Evolutionary conservation across 805 yeast genomes (phyloP).

Genomic region (Lipomyces yamanashiensis): DNA sequence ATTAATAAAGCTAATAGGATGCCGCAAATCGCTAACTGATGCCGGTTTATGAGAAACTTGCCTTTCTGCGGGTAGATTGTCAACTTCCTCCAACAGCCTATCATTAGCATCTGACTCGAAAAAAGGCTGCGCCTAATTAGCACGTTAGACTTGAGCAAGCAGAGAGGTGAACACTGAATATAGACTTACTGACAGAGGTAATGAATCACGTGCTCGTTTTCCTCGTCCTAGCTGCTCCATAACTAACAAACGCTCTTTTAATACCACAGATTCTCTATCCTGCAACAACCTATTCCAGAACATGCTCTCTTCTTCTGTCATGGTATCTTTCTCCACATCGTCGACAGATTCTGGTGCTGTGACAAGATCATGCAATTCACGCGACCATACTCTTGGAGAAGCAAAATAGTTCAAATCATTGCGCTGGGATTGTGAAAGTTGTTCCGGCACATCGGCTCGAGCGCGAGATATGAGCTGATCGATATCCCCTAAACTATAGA

Average conservation of each 20-base stretch:
- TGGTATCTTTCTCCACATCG: slow-evolving; percentile 1
- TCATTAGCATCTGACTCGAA: background rate
- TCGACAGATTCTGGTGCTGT: background rate
- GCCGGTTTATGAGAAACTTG: too few relatives aligned
- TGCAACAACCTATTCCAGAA: slow-evolving; percentile 31
- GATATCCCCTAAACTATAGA: slow-evolving; percentile 67
- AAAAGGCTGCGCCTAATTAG: background rate
- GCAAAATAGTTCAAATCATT: slow-evolving; percentile 11
- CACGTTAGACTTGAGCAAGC: background rate
- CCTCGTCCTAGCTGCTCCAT: slow-evolving; percentile 31
- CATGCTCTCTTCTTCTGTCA: slow-evolving; percentile 16
- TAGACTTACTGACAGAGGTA: slow-evolving; percentile 1
- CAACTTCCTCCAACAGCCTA: too few relatives aligned
- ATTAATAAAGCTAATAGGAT: too few relatives aligned
- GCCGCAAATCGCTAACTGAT: too few relatives aligned
- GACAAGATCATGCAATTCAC: slow-evolving; percentile 17
- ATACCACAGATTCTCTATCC: slow-evolving; percentile 19
- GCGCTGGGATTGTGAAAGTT: background rate
- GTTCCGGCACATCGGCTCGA: slow-evolving; percentile 51
- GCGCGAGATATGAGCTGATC: slow-evolving; percentile 77
- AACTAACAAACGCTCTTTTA: background rate
- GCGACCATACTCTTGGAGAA: slow-evolving; percentile 30
- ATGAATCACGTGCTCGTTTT: slow-evolving; percentile 19
- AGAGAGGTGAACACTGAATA: background rate
- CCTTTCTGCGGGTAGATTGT: too few relatives aligned